Conservation (phyloP, 371 early-diverging fungal genomes). For the Mortierella sp. region DNA sequence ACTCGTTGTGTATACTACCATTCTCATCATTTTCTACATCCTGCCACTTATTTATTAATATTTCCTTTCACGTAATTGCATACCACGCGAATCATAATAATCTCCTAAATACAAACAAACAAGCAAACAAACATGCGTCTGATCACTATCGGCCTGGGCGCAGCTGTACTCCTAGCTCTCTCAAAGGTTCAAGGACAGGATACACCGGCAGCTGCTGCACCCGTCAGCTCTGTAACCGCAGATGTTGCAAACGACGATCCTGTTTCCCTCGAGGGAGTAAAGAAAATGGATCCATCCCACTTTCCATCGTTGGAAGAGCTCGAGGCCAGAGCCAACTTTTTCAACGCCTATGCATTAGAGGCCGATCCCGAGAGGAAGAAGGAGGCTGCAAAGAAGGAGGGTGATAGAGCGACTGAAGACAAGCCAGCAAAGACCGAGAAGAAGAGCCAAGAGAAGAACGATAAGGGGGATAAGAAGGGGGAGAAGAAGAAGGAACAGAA, state of each 20-base stretch:
- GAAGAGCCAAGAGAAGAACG: slow-evolving; percentile 2
- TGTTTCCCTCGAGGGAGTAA: slow-evolving; percentile 16
- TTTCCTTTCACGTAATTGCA: too few species aligned
- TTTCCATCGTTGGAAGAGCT: slow-evolving; percentile 32
- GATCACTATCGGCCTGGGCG: slow-evolving; percentile 25
- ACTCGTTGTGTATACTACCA: too few species aligned
- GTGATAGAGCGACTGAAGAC: not conserved
- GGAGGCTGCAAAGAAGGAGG: not conserved
- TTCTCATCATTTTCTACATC: not conserved
- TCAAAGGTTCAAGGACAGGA: slow-evolving; percentile 28
- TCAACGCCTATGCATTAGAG: slow-evolving; percentile 14
- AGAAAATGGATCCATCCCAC: slow-evolving; percentile 18
- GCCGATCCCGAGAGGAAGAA: not conserved
- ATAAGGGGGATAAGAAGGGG: not conserved
- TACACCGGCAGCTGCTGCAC: not conserved
- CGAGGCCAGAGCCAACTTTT: slow-evolving; percentile 20
- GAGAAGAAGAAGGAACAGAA: not conserved
- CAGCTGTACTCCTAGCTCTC: slow-evolving; percentile 27
- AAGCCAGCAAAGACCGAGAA: not conserved
- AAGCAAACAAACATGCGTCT: slow-evolving; percentile 45
- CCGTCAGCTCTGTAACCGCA: not conserved
- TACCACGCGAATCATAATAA: too few species aligned
- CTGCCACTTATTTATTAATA: not conserved
- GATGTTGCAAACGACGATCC: slow-evolving; percentile 5
- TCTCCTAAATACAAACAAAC: too few species aligned